Evolutionary conservation across 495 filamentous ascomycete species (phyloP), one percentile per base, ranked within the genome.

Genomic region (Letharia columbiana): DNA sequence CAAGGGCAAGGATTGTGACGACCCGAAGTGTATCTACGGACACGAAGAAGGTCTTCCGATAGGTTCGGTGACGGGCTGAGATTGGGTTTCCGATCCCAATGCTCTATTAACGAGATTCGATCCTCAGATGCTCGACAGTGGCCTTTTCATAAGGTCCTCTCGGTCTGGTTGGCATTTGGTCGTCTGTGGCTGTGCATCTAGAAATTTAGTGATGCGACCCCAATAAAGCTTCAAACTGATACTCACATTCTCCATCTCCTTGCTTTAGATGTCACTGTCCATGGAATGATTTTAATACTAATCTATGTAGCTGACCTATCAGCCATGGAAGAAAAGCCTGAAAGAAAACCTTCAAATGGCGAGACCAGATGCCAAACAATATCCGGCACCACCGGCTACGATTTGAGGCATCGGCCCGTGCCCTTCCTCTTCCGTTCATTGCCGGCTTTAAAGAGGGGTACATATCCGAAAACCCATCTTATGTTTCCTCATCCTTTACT

Each of bases 21-120:
- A 69, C 52, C 11, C 50, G 58, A 60, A 40, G 44, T 69, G 64
- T 59, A 52, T 64, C 20, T 69, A 69, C 41, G 64, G 68, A 39
- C 67, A 69, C 28, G 60, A 62, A 45, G 28, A 28, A 13, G 39
- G 42, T 17, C 31, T 20, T 47, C 42, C 39, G 33, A 63, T 50
- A 6, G 61, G 61, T 35, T 63, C 45, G 23, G 45, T 20, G 42
- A 63, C n/a, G 28, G 44, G 28, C 18, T 61, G 39, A 61, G 59
- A 23, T 10, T 44, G 59, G 20, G n/a, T 10, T 60, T 40, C n/a
- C 28, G 9, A 18, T 44, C 8, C 17, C 15, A 31, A n/a, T 61
- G 39, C 59, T 28, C 10, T 23, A 5, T 23, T 45, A 3, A 31
- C 4, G 31, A 41, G 10, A 3, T 61, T 61, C 13, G 23, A 52